Percentiles rank a stretch among this genome's conserved stretches.
Evolutionary conservation across 2,329 filamentous ascomycete genomes (phyloP).

Genomic region (Penicillium sp.): DNA sequence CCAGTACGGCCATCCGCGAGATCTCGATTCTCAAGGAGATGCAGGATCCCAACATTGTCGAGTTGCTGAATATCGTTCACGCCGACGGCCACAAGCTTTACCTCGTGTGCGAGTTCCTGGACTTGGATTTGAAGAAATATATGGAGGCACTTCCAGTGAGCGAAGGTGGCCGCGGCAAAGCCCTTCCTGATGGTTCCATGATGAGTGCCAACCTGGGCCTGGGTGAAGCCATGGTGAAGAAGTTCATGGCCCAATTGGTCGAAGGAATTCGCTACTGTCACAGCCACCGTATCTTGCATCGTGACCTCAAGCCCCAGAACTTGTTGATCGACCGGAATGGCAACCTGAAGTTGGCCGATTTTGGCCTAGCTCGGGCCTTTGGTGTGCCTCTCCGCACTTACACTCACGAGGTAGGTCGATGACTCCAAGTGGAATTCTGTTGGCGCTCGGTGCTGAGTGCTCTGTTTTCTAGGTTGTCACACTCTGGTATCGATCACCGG

Average conservation of each 20-base stretch:
- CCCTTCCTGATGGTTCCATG: constrained; percentile 70
- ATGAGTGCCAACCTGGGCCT: constrained; percentile 63
- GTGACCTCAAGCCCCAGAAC: constrained; percentile 87
- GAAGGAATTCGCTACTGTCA: constrained; percentile 84
- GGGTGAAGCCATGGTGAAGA: constrained; percentile 76
- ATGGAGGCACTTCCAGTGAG: constrained; percentile 84
- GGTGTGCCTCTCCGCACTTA: constrained; percentile 87
- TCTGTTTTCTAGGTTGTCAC: constrained; percentile 62
- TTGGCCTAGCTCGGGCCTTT: constrained; percentile 82
- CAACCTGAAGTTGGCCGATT: constrained; percentile 86
- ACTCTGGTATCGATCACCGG: constrained; percentile 84
- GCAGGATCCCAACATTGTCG: constrained; percentile 84
- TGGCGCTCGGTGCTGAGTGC: constrained; percentile 10
- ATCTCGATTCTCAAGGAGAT: constrained; percentile 93
- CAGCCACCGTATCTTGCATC: constrained; percentile 77
- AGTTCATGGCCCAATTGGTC: constrained; percentile 85
- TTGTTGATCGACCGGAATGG: constrained; percentile 78
- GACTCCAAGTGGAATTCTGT: not conserved
- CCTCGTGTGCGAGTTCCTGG: constrained; percentile 86
- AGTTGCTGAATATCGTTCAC: constrained; percentile 85
- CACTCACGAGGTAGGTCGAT: constrained; percentile 65
- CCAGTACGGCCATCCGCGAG: constrained; percentile 86
- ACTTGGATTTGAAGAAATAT: constrained; percentile 89
- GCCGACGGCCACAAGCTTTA: constrained; percentile 93
- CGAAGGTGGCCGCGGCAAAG: constrained; percentile 78